Evolutionary conservation across 768 basidiomycete genomes (phyloP).

Genomic region (Leccinum rimulosum): DNA sequence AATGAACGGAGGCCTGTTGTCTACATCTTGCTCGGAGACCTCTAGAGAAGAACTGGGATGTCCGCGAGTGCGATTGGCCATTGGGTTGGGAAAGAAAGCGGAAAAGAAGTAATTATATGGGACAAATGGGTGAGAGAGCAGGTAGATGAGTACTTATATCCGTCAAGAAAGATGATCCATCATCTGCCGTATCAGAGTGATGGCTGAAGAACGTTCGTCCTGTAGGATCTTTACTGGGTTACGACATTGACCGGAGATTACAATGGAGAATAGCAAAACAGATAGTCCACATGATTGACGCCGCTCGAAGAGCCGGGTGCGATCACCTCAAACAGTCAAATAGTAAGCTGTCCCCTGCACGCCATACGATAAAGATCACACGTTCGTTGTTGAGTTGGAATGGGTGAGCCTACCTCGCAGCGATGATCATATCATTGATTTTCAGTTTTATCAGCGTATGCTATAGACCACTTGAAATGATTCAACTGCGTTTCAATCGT

Average conservation of each 20-base stretch:
- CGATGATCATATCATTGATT: not conserved
- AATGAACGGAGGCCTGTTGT: constrained; percentile 36
- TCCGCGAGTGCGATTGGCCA: constrained; percentile 8
- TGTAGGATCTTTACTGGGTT: not conserved
- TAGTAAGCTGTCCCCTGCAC: not conserved
- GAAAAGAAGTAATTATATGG: not conserved
- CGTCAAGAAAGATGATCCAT: no score
- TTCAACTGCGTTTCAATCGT: not conserved
- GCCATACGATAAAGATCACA: not conserved
- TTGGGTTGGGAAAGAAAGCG: not conserved
- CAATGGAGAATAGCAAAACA: constrained; percentile 2
- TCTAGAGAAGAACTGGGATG: constrained; percentile 19
- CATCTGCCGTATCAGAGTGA: not conserved
- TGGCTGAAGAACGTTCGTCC: constrained; percentile 14
- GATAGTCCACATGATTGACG: not conserved
- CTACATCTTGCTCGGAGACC: constrained; percentile 27
- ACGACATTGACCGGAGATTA: constrained; percentile 5
- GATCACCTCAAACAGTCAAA: not conserved
- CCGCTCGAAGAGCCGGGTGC: not conserved
- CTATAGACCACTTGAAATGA: not conserved
- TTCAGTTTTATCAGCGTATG: not conserved
- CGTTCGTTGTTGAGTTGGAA: not conserved
- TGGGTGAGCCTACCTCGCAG: not conserved
- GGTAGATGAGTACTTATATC: constrained; percentile 3
- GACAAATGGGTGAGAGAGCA: not conserved